A percentile compares a stretch with the other conserved stretches of the same genome.
Evolutionary conservation across 768 basidiomycete species (phyloP).

Genomic region (Kwoniella bestiolae): DNA sequence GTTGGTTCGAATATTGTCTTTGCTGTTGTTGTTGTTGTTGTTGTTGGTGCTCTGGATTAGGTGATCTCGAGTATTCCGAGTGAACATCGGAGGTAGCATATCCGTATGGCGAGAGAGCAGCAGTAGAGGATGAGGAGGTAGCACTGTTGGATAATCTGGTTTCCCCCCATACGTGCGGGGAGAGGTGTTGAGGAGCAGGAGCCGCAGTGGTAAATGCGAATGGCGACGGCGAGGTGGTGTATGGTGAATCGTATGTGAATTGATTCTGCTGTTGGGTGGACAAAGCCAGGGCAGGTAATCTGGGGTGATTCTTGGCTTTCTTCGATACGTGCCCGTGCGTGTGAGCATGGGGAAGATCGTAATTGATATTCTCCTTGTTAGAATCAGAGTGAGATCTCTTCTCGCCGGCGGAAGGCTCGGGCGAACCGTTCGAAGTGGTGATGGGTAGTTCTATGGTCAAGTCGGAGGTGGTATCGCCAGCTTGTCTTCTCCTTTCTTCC

Average conservation of each 20-base stretch:
- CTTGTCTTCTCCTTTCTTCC: constrained; percentile 50
- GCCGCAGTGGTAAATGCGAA: constrained; percentile 20
- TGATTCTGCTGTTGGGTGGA: constrained; percentile 22
- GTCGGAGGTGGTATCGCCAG: constrained; percentile 33
- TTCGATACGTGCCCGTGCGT: constrained; percentile 26
- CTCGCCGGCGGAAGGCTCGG: constrained; percentile 22
- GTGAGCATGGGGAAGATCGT: background rate
- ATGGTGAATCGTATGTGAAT: constrained; percentile 28
- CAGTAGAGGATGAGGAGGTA: background rate
- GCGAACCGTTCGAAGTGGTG: constrained; percentile 27
- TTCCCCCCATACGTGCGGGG: constrained; percentile 23
- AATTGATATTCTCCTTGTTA: constrained; percentile 42
- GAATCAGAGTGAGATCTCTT: constrained; percentile 39
- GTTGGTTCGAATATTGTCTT: constrained; percentile 13
- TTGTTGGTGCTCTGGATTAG: constrained; percentile 28
- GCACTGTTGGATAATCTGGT: constrained; percentile 2
- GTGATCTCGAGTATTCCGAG: constrained; percentile 42
- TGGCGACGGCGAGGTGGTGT: constrained; percentile 27
- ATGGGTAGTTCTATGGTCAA: constrained; percentile 44
- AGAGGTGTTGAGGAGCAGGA: constrained; percentile 11
- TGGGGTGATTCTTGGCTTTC: constrained; percentile 31
- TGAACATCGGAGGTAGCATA: constrained; percentile 21
- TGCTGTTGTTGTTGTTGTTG: constrained; percentile 18
- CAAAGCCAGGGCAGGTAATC: constrained; percentile 34
- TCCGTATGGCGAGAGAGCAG: constrained; percentile 33